These are phyloP conservation scores for Capronia epimyces DNA, from an alignment of 2,329 filamentous ascomycete species.

Conservation along the genomic window DNA sequence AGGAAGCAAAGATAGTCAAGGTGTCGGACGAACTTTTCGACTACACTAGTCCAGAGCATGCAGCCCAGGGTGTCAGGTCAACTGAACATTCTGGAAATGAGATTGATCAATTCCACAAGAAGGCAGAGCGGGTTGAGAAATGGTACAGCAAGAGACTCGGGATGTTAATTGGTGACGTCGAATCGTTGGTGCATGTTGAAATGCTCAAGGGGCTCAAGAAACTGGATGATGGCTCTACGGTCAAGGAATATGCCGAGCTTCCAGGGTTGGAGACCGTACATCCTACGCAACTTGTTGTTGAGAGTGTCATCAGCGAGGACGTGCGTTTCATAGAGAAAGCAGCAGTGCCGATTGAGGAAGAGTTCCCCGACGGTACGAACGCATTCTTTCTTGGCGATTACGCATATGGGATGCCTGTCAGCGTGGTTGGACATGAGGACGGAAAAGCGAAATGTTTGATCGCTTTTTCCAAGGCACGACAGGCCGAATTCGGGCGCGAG, in stretches of 20 bases:
- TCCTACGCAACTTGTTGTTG: conserved; percentile 84
- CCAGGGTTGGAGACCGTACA: conserved; percentile 82
- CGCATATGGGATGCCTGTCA: conserved; percentile 84
- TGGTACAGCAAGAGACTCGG: conserved; percentile 88
- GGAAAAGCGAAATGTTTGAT: conserved; percentile 75
- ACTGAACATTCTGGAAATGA: conserved; percentile 69
- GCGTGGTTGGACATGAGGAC: conserved; percentile 67
- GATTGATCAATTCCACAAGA: conserved; percentile 77
- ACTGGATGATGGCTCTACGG: conserved; percentile 79
- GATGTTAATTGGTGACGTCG: conserved; percentile 77
- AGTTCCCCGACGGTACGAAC: conserved; percentile 75
- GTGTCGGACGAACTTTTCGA: conserved; percentile 93
- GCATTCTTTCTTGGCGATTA: conserved; percentile 94
- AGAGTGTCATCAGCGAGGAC: conserved; percentile 84
- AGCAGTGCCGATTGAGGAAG: conserved; percentile 82
- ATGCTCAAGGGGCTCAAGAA: conserved; percentile 88
- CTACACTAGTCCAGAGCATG: conserved; percentile 66
- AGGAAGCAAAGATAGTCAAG: conserved; percentile 82
- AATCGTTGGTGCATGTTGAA: conserved; percentile 85
- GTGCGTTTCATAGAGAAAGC: conserved; percentile 85
- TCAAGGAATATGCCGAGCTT: conserved; percentile 88
- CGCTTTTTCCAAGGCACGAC: conserved; percentile 64
- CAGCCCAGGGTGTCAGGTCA: conserved; percentile 57
- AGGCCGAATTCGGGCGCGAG: conserved; percentile 72
- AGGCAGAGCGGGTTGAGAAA: conserved; percentile 74